These are phyloP conservation scores for Leishmania gerbilli DNA, from an alignment of 208 protist species.

Conservation along the genomic window DNA sequence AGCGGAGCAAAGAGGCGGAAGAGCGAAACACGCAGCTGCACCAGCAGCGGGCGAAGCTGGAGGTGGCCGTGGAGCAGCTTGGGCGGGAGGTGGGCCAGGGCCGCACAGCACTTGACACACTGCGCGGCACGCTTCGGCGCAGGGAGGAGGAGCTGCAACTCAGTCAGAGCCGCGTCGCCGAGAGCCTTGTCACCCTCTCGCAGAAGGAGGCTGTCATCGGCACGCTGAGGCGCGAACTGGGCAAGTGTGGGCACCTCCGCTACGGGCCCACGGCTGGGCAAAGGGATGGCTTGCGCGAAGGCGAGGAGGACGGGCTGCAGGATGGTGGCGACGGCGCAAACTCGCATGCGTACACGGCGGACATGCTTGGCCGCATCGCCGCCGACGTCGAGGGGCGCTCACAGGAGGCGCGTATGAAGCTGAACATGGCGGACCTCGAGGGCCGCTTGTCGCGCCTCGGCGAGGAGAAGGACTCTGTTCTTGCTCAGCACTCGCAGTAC, in stretches of 20 bases:
- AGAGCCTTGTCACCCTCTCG: constrained; percentile 71
- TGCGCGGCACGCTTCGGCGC: constrained; percentile 57
- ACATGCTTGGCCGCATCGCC: constrained; percentile 65
- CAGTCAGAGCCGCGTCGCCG: constrained; percentile 68
- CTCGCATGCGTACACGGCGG: constrained; percentile 42
- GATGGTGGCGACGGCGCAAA: not conserved
- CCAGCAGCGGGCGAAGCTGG: constrained; percentile 67
- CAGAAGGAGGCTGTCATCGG: constrained; percentile 79
- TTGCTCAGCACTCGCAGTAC: constrained; percentile 81
- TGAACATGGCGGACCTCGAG: constrained; percentile 70
- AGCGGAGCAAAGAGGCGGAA: constrained; percentile 59
- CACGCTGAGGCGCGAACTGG: constrained; percentile 70
- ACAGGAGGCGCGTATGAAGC: constrained; percentile 69
- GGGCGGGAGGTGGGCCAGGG: constrained; percentile 54
- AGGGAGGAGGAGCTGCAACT: constrained; percentile 73
- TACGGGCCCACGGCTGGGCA: constrained; percentile 6
- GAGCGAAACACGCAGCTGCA: constrained; percentile 68
- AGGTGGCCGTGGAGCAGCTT: constrained; percentile 76
- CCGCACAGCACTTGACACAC: constrained; percentile 48
- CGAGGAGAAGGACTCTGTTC: constrained; percentile 66
- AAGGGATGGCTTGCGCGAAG: constrained; percentile 12
- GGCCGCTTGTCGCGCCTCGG: constrained; percentile 38
- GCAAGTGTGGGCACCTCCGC: constrained; percentile 36
- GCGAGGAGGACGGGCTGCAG: not conserved
- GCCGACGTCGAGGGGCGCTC: constrained; percentile 75